A percentile compares a stretch with the other conserved stretches of the same genome.
Conservation (phyloP, 768 basidiomycete genomes). For the Tulasnella sp. region DNA sequence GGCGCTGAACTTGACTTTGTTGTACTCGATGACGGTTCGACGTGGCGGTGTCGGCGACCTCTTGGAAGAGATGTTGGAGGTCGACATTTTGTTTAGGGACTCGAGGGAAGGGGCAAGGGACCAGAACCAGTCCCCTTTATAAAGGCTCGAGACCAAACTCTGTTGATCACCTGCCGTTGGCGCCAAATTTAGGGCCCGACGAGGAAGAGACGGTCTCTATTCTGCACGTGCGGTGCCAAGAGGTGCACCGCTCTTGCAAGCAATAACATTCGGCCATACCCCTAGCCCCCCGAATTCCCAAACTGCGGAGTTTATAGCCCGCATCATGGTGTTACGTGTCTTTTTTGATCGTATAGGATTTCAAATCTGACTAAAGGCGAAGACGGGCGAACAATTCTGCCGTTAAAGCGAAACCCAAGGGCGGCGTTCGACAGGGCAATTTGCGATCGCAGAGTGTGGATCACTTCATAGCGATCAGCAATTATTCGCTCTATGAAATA, state of each 20-base stretch:
- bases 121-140: not conserved
- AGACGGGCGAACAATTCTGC: too few relatives aligned
- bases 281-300: not conserved
- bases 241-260: not conserved
- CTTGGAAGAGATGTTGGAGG: not conserved
- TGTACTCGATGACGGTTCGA: not conserved
- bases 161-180: not conserved
- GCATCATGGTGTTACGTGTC: not conserved
- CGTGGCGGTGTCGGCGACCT: not conserved
- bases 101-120: not conserved
- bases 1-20: not conserved
- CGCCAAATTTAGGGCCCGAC: not conserved
- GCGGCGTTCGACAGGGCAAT: too few relatives aligned
- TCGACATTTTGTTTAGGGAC: not conserved
- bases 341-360: not conserved
- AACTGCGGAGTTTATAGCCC: not conserved
- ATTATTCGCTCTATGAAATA: too few relatives aligned
- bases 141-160: not conserved
- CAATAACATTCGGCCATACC: not conserved
- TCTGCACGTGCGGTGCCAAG: not conserved
- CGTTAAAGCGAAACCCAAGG: too few relatives aligned
- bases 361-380: too few relatives aligned
- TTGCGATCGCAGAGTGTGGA: too few relatives aligned
- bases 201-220: not conserved
- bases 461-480: too few relatives aligned